Base-by-base conservation (phyloP, 2,329 filamentous ascomycete species). In the Fusarium humuli region DNA sequence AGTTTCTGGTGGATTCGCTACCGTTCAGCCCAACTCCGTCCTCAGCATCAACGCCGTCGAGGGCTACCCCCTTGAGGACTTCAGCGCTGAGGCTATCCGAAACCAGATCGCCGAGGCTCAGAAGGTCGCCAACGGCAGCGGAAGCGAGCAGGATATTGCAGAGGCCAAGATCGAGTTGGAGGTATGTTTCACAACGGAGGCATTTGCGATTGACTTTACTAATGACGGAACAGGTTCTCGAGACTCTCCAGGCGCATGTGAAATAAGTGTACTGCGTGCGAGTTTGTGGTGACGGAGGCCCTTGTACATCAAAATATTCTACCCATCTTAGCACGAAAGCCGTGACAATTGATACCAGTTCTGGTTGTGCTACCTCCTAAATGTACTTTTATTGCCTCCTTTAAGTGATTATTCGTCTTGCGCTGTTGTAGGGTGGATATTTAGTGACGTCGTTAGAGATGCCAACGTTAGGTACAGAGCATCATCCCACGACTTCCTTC, bases 141-240 rank as follows among this genome's bases (percentile, higher is more conserved):
- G 95, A 79, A 98, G 94, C 83, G 96, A 98, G 89, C 91, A 94
- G 85, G 96, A 98, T 80, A 93, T 98, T 84, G 95, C 95, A 73
- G 96, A 99, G 90, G 96, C 96, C 75, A 98, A 98, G 90, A 95
- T 99, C 81, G 95, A 98, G 88, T 85, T 99, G 76, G 96, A 99
- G 94, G 95, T 97, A 67, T 25, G 78, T 76, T 46, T 23, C 30
- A 6, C 30, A n/a, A 22, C 53, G 62, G 12, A 65, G 22, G 8
- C 6, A 18, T 11, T 49, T 45, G 30, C 50, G 45, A 65, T 20
- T 57, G 44, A 30, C 13, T n/a, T 49, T 74, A 67, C 81, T 88
- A 77, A 87, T 77, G 37, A 25, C 13, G 11, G 8, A 18, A 46
- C 42, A 94, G 92, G 91, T 95, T 78, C 87, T 96, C 76, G 93